A percentile compares a stretch with the other conserved stretches of the same genome.
phyloP scores from a whole-genome alignment of 495 filamentous ascomycete genomes.

The Sordaria brevicollis region DNA sequence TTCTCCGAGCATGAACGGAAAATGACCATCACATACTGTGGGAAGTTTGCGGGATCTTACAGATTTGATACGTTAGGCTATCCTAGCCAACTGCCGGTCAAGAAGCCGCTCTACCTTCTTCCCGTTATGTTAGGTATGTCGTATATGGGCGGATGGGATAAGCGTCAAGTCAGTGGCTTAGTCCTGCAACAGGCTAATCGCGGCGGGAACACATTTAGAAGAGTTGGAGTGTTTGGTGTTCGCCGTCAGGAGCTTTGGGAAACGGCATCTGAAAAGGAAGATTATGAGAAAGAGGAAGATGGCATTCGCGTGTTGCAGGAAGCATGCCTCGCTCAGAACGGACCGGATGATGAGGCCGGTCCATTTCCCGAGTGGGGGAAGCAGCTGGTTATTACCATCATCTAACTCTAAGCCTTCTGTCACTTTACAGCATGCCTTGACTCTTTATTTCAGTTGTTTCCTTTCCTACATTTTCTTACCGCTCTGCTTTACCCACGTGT shows the following conservation, averaged over 20 bases:
- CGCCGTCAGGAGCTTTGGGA: too few species aligned
- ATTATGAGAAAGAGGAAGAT: not conserved
- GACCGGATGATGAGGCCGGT: not conserved
- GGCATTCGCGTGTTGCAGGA: not conserved
- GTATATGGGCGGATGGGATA: rapidly evolving
- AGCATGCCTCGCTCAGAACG: not conserved
- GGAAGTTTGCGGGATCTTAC: not conserved
- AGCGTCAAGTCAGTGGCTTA: not conserved
- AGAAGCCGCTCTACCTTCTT: not conserved
- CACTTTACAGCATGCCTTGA: too few species aligned
- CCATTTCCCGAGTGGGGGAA: not conserved
- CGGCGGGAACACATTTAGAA: not conserved
- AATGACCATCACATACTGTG: too few species aligned
- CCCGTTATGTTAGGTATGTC: not conserved
- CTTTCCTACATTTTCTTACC: too few species aligned
- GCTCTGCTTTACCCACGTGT: too few species aligned
- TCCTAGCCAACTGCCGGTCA: not conserved
- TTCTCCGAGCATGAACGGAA: too few species aligned
- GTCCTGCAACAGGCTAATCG: not conserved
- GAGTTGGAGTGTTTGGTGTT: not conserved
- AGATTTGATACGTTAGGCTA: rapidly evolving
- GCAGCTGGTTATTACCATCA: not conserved
- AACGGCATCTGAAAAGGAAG: too few species aligned
- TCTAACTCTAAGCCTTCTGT: not conserved
- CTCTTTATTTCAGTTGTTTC: not conserved